These are phyloP conservation scores for Mortierella sp. DNA, from an alignment of 371 early-diverging fungal genomes.

Conservation along the genomic window DNA sequence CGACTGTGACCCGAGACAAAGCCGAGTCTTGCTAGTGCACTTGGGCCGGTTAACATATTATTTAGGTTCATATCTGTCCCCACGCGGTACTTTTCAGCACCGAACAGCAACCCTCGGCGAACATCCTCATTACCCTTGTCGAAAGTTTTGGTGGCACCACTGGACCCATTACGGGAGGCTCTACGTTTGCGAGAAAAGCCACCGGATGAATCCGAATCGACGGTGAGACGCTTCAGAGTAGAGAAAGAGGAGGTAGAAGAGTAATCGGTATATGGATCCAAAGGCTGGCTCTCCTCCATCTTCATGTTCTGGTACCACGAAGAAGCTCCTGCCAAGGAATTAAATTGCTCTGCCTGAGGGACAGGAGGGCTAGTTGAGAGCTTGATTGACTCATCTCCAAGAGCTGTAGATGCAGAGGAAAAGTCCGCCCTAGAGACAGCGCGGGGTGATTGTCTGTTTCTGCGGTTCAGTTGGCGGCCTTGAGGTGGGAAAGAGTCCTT, in stretches of 20 bases:
- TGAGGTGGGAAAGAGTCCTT: slow-evolving; percentile 34
- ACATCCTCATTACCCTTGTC: slow-evolving; percentile 76
- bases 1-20: slow-evolving; percentile 38
- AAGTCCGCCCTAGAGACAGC: slow-evolving; percentile 46
- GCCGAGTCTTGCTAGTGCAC: slow-evolving; percentile 50
- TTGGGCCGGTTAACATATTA: slow-evolving; percentile 61
- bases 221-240: slow-evolving; percentile 18
- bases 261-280: slow-evolving; percentile 38
- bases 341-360: slow-evolving; percentile 25
- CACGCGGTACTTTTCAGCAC: slow-evolving; percentile 53
- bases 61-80: slow-evolving; percentile 51
- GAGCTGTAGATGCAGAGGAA: slow-evolving; percentile 14
- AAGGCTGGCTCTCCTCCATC: slow-evolving; percentile 48
- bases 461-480: slow-evolving; percentile 43
- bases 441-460: slow-evolving; percentile 32
- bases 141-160: slow-evolving; percentile 64
- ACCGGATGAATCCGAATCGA: slow-evolving; percentile 46
- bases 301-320: slow-evolving; percentile 54
- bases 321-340: slow-evolving; percentile 39
- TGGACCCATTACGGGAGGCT: slow-evolving; percentile 46
- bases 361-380: slow-evolving; percentile 36
- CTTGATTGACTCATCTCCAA: slow-evolving; percentile 32
- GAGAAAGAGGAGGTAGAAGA: slow-evolving; percentile 33
- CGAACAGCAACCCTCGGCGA: slow-evolving; percentile 60
- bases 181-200: slow-evolving; percentile 42